These are phyloP conservation scores for Ceratocystis ficicola DNA, from an alignment of 2,329 filamentous ascomycete genomes.

Conservation along the genomic window DNA sequence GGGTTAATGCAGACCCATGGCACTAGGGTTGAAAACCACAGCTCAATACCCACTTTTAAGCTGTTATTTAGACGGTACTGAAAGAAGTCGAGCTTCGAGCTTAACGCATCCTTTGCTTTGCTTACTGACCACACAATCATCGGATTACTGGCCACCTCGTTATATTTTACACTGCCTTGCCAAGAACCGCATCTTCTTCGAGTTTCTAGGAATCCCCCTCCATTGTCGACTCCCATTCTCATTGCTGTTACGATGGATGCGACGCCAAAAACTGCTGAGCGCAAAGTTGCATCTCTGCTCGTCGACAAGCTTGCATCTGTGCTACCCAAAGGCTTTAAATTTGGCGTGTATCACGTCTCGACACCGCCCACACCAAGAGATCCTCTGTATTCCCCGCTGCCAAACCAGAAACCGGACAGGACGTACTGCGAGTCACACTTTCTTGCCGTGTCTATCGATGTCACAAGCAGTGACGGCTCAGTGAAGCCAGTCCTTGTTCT, in stretches of 20 bases:
- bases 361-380: slow-evolving; percentile 64
- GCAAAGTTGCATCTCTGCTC: slow-evolving; percentile 28
- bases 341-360: slow-evolving; percentile 75
- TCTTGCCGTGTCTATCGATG: slow-evolving; percentile 40
- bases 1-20: background rate
- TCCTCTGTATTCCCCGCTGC: slow-evolving; percentile 68
- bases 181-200: background rate
- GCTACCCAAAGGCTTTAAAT: slow-evolving; percentile 43
- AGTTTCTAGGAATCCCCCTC: background rate
- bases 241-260: background rate
- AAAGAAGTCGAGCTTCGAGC: background rate
- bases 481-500: slow-evolving; percentile 54
- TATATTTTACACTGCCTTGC: background rate
- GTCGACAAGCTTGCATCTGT: slow-evolving; percentile 35
- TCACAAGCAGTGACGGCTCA: slow-evolving; percentile 22
- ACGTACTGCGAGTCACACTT: slow-evolving; percentile 85
- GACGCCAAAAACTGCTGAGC: slow-evolving; percentile 20
- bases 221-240: background rate
- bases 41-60: background rate
- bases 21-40: background rate
- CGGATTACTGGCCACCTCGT: background rate
- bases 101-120: background rate
- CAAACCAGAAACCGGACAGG: slow-evolving; percentile 55
- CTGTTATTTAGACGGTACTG: background rate
- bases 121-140: background rate